Evolutionary conservation across 2,329 filamentous ascomycete species (phyloP).

Genomic region (Sporothrix mexicana): DNA sequence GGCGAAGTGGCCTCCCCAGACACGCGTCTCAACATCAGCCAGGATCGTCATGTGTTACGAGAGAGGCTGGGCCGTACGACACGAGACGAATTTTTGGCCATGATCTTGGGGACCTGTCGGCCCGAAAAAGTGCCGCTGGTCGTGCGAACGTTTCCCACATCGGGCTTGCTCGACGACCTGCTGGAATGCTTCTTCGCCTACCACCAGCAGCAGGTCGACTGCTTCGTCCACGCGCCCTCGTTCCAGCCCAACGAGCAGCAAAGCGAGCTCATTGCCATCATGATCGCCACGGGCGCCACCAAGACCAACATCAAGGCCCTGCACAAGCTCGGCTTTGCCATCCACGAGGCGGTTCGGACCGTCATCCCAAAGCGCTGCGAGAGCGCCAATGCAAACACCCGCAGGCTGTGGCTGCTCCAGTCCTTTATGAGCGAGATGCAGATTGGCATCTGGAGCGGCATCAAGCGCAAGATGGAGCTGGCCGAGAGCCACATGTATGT

Average conservation of each 20-base stretch:
- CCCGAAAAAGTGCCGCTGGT: slow-evolving; percentile 59
- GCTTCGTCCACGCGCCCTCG: slow-evolving; percentile 67
- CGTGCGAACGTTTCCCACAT: slow-evolving; percentile 66
- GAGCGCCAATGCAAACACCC: slow-evolving; percentile 51
- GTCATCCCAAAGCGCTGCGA: slow-evolving; percentile 51
- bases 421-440: slow-evolving; percentile 57
- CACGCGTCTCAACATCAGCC: slow-evolving; percentile 50
- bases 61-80: slow-evolving; percentile 55
- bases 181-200: slow-evolving; percentile 65
- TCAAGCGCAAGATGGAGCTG: slow-evolving; percentile 62
- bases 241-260: slow-evolving; percentile 61
- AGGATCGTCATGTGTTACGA: slow-evolving; percentile 40
- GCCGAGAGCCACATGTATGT: slow-evolving; percentile 53
- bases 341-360: slow-evolving; percentile 58
- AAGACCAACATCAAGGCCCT: slow-evolving; percentile 58
- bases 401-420: slow-evolving; percentile 57
- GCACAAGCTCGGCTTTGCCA: slow-evolving; percentile 64
- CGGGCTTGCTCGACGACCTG: slow-evolving; percentile 64
- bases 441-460: slow-evolving; percentile 61
- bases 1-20: slow-evolving; percentile 43
- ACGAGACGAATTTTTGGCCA: slow-evolving; percentile 67
- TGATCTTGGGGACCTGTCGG: slow-evolving; percentile 64
- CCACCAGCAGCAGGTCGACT: slow-evolving; percentile 61
- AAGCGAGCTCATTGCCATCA: slow-evolving; percentile 65
- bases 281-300: slow-evolving; percentile 65